Evolutionary conservation across 1,139 yeast genomes (phyloP).

Genomic region (Lodderomyces orthopsilosis): DNA sequence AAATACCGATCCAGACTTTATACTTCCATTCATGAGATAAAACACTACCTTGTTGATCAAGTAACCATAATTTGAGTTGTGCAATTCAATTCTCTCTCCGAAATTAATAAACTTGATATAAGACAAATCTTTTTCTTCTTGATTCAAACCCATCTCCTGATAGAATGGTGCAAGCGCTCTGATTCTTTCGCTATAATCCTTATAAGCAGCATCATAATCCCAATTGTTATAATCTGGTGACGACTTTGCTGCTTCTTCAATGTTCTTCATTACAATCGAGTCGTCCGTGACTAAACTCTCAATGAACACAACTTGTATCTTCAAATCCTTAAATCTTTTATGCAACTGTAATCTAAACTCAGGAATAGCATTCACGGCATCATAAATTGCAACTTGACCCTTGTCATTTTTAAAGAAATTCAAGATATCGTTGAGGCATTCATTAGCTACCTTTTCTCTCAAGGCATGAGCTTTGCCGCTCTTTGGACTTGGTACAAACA

Average conservation of each 20-base stretch:
- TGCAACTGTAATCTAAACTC: conserved; percentile 62
- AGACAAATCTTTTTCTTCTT: conserved; percentile 51
- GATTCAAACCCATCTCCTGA: conserved; percentile 46
- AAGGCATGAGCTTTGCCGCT: conserved; percentile 52
- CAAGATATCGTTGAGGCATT: conserved; percentile 68
- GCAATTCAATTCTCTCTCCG: conserved; percentile 81
- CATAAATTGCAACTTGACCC: conserved; percentile 95
- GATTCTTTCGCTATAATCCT: conserved; percentile 57
- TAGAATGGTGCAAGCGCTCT: conserved; percentile 50
- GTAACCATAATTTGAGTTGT: conserved; percentile 82
- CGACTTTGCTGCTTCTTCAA: conserved; percentile 74
- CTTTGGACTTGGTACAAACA: conserved; percentile 62
- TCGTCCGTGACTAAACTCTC: conserved; percentile 84
- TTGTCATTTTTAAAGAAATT: conserved; percentile 67
- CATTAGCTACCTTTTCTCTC: conserved; percentile 58
- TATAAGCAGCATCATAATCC: conserved; percentile 61
- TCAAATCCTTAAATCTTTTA: conserved; percentile 49
- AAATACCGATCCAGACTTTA: conserved; percentile 81
- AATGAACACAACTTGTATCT: conserved; percentile 78
- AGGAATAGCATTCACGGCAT: conserved; percentile 85
- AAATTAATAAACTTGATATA: conserved; percentile 85
- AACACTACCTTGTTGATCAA: conserved; percentile 85
- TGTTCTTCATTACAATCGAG: conserved; percentile 66
- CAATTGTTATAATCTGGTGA: conserved; percentile 86
- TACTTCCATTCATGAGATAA: conserved; percentile 82